Conservation (phyloP, 352 stramenopile species). For the Globisporangium cederbergense region DNA sequence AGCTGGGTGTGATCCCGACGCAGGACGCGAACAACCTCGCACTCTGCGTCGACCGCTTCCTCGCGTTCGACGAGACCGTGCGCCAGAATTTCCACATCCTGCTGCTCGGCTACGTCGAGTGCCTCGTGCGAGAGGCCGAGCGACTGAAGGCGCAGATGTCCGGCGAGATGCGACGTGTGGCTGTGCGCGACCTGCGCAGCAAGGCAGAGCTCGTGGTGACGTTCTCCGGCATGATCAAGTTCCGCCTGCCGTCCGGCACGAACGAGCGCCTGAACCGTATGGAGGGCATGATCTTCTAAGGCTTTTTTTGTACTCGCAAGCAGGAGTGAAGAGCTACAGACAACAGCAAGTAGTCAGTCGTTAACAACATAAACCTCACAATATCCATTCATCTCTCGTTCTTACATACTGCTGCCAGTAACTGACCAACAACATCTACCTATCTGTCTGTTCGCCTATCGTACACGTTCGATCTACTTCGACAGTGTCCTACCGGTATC, state of each 20-base stretch:
- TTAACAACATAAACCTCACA: constrained; percentile 8
- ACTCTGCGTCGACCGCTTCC: constrained; percentile 79
- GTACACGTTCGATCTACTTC: constrained; percentile 1
- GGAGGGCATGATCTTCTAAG: constrained; percentile 87
- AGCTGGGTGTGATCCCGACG: constrained; percentile 67
- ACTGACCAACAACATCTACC: not conserved
- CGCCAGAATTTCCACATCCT: constrained; percentile 85
- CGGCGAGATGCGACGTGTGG: constrained; percentile 47
- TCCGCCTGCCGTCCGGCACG: constrained; percentile 72
- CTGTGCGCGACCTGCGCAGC: constrained; percentile 48
- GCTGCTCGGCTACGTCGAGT: constrained; percentile 85
- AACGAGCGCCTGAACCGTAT: constrained; percentile 85
- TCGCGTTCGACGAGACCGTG: constrained; percentile 75
- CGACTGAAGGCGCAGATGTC: constrained; percentile 67
- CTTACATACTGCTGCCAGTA: not conserved
- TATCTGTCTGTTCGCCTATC: not conserved
- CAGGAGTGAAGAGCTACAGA: constrained; percentile 1
- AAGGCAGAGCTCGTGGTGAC: constrained; percentile 84
- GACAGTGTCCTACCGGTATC: not conserved
- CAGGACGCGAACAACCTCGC: constrained; percentile 55
- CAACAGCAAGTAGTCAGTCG: not conserved
- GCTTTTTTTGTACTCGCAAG: not conserved
- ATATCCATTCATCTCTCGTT: constrained; percentile 9
- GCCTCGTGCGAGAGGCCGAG: constrained; percentile 79
- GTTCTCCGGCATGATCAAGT: constrained; percentile 89